Conservation (phyloP, 176 grass and related monocot species). For the Aegilops umbellulata region DNA sequence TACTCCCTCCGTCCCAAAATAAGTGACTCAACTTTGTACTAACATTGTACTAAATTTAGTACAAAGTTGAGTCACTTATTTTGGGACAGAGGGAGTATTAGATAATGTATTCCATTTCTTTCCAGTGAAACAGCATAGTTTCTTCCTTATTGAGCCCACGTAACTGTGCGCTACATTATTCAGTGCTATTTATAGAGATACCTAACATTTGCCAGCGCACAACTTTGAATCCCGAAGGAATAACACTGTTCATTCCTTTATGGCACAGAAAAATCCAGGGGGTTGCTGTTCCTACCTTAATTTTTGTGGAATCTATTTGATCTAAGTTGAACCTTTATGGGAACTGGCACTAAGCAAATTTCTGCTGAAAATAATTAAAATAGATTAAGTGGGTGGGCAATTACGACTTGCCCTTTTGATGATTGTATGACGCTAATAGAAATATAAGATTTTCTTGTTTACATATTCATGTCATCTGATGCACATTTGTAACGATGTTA, state of each 20-base stretch:
- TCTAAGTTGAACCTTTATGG: background rate
- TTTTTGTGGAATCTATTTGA: background rate
- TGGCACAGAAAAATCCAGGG: background rate
- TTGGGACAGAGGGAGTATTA: no score
- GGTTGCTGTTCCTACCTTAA: background rate
- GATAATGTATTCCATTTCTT: background rate
- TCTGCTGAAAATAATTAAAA: background rate
- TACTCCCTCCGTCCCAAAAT: no score
- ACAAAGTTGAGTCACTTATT: no score
- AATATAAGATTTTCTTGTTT: background rate
- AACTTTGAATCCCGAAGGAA: background rate
- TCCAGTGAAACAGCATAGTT: background rate
- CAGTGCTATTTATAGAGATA: no score
- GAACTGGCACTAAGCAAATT: background rate
- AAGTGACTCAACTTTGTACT: no score
- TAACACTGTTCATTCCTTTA: background rate
- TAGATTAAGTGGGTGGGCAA: background rate
- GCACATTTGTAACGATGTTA: background rate
- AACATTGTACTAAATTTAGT: no score
- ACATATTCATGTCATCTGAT: background rate
- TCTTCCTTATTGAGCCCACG: background rate
- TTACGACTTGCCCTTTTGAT: constrained; percentile 1
- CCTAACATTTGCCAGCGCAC: background rate
- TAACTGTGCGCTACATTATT: background rate
- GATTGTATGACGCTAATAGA: background rate